Base-by-base conservation (phyloP, 441 rosid species). In the Pelargonium fulgidum region DNA sequence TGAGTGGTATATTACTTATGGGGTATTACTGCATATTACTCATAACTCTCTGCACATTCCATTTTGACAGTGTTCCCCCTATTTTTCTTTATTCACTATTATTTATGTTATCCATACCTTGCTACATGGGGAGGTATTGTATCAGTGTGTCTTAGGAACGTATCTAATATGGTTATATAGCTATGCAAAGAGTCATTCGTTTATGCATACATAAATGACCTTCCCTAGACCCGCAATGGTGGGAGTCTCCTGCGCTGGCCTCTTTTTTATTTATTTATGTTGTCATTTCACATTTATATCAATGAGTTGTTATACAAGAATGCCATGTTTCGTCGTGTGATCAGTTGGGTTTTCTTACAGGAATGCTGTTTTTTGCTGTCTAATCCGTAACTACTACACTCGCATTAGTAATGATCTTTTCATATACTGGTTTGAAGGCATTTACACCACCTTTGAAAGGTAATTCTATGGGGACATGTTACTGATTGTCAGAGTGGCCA, bases 361-460 rank as follows among this genome's bases (percentile, higher is more conserved):
- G 97, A 80, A 80, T 81, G 96, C 90, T 72, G 81, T 85, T 52
- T 93, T 93, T 82, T 88, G 90, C 67, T 85, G 77, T 77, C 89
- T 93, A 13, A 79, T 84, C 69, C 83, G 67, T 75, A 84, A 81
- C 65, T 87, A 89, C 77, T 71, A 71, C 72, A 76, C 77, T 77
- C 86, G 87, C 77, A 79, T 93, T 75, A 82, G 82, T 26, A 78
- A 76, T 75, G 95, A 85, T 75, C 86, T 89, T 76, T 80, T 88
- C 72, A 63, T 73, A 33, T 81, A 82, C 79, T 93, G 97, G 92
- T 89, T 93, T 81, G 96, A 86, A 70, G 93, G 92, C 75, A 85
- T 93, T 80, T 86, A 81, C 68, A 64, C 84, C 73, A 87, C 78
- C 78, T 84, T 93, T 82, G 89, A 87, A 76, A 91, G 99, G 99